phyloP scores from a whole-genome alignment of 192 early-diverging fungal species.

The Funneliformis geosporum region DNA sequence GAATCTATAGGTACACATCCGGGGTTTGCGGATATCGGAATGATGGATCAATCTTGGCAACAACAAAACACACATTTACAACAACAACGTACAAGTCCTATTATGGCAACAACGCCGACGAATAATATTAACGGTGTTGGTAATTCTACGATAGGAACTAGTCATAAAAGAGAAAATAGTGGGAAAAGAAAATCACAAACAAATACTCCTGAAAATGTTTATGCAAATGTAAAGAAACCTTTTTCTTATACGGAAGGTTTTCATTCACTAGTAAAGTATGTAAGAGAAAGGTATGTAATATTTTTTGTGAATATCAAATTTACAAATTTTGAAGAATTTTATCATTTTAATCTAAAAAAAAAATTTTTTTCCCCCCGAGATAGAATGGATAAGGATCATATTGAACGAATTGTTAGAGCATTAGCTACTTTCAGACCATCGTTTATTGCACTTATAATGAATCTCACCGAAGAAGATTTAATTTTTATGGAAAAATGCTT shows the following conservation, averaged over 20 bases:
- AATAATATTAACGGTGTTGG: constrained; percentile 6
- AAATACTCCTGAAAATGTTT: constrained; percentile 68
- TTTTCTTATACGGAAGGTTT: constrained; percentile 94
- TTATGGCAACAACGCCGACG: constrained; percentile 8
- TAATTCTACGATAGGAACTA: neutral
- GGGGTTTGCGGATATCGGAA: constrained; percentile 36
- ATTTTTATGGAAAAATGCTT: constrained; percentile 97
- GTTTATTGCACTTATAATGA: constrained; percentile 92
- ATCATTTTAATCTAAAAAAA: neutral
- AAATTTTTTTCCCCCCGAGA: neutral
- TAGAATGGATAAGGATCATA: constrained; percentile 86
- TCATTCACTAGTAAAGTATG: constrained; percentile 85
- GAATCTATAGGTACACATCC: constrained; percentile 36
- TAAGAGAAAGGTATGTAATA: constrained; percentile 61
- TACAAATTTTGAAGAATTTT: neutral
- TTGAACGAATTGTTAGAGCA: constrained; percentile 86
- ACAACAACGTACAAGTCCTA: constrained; percentile 29
- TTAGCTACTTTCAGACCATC: constrained; percentile 90
- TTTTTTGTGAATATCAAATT: neutral
- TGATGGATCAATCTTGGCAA: constrained; percentile 43
- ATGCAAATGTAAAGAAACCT: constrained; percentile 76
- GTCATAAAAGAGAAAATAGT: constrained; percentile 31
- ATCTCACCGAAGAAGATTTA: constrained; percentile 90
- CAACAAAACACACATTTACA: constrained; percentile 30
- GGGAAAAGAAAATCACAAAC: constrained; percentile 46